A percentile compares a stretch with the other conserved stretches of the same genome.
phyloP scores from a whole-genome alignment of 176 grass and related monocot genomes.

The Echinochloa phyllopogon region DNA sequence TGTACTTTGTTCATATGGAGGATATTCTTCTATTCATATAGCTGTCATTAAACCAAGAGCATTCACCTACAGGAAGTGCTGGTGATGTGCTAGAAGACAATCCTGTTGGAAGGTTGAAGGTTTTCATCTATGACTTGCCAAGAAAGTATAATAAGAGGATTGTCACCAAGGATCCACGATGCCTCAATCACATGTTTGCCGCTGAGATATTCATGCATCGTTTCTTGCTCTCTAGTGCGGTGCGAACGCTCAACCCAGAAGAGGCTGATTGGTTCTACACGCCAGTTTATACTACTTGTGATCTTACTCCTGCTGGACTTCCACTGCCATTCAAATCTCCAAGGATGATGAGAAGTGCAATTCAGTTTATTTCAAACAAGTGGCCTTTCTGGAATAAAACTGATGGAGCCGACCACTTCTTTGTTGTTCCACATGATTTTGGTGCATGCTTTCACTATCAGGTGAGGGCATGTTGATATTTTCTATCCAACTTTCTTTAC shows the following conservation, averaged over 20 bases:
- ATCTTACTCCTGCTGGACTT: slow-evolving; percentile 87
- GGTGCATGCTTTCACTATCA: slow-evolving; percentile 92
- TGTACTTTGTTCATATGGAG: slow-evolving; percentile 1
- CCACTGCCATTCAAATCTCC: slow-evolving; percentile 89
- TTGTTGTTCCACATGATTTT: slow-evolving; percentile 86
- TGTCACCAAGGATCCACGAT: slow-evolving; percentile 67
- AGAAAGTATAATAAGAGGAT: slow-evolving; percentile 88
- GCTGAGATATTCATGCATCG: slow-evolving; percentile 89
- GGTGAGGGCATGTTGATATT: slow-evolving; percentile 46
- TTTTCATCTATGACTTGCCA: slow-evolving; percentile 79
- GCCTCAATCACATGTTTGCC: slow-evolving; percentile 88
- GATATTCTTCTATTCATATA: background rate
- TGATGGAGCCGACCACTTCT: slow-evolving; percentile 87
- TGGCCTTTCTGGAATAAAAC: slow-evolving; percentile 94
- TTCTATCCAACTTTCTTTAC: background rate
- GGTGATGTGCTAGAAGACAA: slow-evolving; percentile 92
- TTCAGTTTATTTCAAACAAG: slow-evolving; percentile 72
- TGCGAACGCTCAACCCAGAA: slow-evolving; percentile 75
- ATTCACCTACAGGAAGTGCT: slow-evolving; percentile 69
- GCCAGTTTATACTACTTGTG: slow-evolving; percentile 82
- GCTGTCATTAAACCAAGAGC: slow-evolving; percentile 31
- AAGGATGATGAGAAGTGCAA: slow-evolving; percentile 86
- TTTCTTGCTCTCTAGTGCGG: slow-evolving; percentile 77
- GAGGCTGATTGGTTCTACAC: slow-evolving; percentile 90
- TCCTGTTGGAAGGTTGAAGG: slow-evolving; percentile 73